These are phyloP conservation scores for Aureobasidium vineae DNA, from an alignment of 2,329 filamentous ascomycete genomes.

Conservation along the genomic window DNA sequence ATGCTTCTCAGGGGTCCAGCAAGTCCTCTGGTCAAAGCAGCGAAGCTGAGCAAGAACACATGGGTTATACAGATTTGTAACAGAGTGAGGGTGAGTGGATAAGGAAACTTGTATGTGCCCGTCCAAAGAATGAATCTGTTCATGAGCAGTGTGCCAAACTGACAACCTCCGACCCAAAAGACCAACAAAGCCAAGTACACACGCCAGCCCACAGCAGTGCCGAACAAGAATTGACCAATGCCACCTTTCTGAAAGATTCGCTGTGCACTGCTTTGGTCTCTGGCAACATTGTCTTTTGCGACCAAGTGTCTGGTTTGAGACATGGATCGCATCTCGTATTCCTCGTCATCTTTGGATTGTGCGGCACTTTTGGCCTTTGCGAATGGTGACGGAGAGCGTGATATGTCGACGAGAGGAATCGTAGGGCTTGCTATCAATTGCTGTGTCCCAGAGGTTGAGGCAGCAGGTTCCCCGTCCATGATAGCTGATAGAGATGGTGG, in stretches of 20 bases:
- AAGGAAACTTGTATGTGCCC: slow-evolving; percentile 44
- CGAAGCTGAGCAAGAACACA: slow-evolving; percentile 47
- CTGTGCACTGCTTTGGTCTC: slow-evolving; percentile 32
- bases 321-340: slow-evolving; percentile 39
- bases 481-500: background rate
- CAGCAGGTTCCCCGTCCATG: slow-evolving; percentile 7
- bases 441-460: slow-evolving; percentile 32
- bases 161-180: slow-evolving; percentile 50
- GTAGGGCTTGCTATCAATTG: slow-evolving; percentile 31
- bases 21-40: slow-evolving; percentile 50
- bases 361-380: slow-evolving; percentile 44
- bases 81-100: slow-evolving; percentile 53
- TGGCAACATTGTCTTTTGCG: slow-evolving; percentile 39
- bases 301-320: slow-evolving; percentile 43
- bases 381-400: slow-evolving; percentile 47
- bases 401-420: slow-evolving; percentile 49
- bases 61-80: slow-evolving; percentile 54
- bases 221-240: slow-evolving; percentile 51
- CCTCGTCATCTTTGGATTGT: slow-evolving; percentile 51
- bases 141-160: slow-evolving; percentile 51
- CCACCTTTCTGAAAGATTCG: slow-evolving; percentile 41
- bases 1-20: slow-evolving; percentile 44
- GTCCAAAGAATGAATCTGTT: slow-evolving; percentile 53
- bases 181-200: slow-evolving; percentile 50
- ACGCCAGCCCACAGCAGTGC: slow-evolving; percentile 50